Percentiles rank a stretch among this genome's conserved stretches.
Evolutionary conservation across 2,329 filamentous ascomycete species (phyloP).

Genomic region (Cladosporium colombiae): DNA sequence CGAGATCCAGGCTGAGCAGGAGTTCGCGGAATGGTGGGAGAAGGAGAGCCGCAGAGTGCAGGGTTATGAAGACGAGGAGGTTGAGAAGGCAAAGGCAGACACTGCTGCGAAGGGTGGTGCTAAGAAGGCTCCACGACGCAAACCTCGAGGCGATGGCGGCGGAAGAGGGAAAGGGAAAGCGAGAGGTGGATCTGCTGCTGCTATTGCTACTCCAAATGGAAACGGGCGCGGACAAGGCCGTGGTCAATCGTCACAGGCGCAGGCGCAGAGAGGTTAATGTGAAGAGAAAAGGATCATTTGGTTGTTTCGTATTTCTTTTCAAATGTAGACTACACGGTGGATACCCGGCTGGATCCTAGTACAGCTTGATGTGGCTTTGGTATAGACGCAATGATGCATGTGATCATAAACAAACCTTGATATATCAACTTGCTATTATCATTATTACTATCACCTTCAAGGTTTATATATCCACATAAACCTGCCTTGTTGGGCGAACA

Average conservation of each 20-base stretch:
- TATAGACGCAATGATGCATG: not conserved
- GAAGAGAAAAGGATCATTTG: not conserved
- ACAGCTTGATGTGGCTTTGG: slow-evolving; percentile 4
- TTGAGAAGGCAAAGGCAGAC: slow-evolving; percentile 17
- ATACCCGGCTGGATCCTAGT: slow-evolving; percentile 8
- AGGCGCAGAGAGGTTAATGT: slow-evolving; percentile 10
- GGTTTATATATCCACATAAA: no score
- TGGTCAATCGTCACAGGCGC: slow-evolving; percentile 2
- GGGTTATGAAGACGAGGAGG: slow-evolving; percentile 25
- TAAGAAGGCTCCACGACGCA: slow-evolving; percentile 11
- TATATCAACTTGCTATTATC: not conserved
- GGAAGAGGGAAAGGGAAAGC: slow-evolving; percentile 7
- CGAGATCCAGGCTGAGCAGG: slow-evolving; percentile 95
- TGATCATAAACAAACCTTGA: not conserved
- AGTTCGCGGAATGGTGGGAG: slow-evolving; percentile 97
- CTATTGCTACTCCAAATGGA: not conserved
- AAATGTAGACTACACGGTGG: not conserved
- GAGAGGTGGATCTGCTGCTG: not conserved
- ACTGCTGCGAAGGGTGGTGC: slow-evolving; percentile 15
- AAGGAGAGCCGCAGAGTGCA: slow-evolving; percentile 71
- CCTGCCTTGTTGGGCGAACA: no score
- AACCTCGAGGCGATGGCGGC: slow-evolving; percentile 25
- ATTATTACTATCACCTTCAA: no score
- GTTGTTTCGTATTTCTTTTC: not conserved
- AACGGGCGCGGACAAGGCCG: not conserved